phyloP scores from a whole-genome alignment of 1,284 basidiomycete species.

The Trichosporon sp. region DNA sequence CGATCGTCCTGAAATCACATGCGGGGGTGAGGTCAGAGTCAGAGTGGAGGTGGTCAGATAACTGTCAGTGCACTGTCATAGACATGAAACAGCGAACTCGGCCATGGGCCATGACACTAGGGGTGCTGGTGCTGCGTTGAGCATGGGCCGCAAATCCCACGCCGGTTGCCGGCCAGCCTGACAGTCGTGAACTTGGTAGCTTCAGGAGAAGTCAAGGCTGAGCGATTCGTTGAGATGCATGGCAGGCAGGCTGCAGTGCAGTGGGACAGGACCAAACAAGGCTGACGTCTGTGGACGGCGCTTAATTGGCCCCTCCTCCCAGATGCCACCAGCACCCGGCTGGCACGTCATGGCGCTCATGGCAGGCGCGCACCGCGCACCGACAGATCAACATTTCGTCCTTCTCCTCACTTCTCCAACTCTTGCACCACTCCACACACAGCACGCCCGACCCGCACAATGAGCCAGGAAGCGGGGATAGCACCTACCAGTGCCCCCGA shows the following conservation, averaged over 20 bases:
- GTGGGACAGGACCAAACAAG: neutral
- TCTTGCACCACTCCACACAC: neutral
- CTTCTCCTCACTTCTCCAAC: neutral
- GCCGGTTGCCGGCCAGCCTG: neutral
- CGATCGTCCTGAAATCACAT: no score
- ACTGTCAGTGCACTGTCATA: neutral
- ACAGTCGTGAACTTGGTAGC: no score
- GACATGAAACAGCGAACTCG: neutral
- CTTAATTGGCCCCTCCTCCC: neutral
- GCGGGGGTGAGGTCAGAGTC: neutral
- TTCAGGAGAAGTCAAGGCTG: neutral
- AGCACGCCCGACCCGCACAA: neutral
- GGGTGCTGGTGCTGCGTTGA: neutral
- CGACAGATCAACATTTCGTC: conserved; percentile 1
- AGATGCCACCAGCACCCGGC: neutral
- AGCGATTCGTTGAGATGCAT: no score
- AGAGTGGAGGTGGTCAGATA: neutral
- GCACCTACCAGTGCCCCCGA: neutral
- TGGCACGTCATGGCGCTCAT: neutral
- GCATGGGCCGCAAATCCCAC: neutral
- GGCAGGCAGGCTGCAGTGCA: neutral
- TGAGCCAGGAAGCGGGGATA: conserved; percentile 9
- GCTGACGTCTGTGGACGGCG: neutral
- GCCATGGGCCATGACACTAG: neutral
- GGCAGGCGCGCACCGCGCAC: neutral